Base-by-base conservation (phyloP, 257 asterid genomes). In the Scutellaria barbata region DNA sequence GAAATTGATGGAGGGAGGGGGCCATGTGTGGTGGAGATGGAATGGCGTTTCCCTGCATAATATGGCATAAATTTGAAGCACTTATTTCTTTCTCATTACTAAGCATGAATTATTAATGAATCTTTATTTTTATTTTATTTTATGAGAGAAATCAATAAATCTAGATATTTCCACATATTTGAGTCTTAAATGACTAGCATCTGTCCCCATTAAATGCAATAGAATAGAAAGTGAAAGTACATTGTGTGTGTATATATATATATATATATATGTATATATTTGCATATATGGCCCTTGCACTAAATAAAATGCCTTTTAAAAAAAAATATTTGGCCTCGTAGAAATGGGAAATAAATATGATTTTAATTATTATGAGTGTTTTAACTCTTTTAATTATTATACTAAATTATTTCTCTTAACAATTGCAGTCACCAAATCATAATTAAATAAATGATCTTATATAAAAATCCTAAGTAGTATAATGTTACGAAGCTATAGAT, bases 21-120 rank as follows among this genome's bases (percentile, higher is more conserved):
- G 59, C 12, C 68, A 63, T 9, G 6, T 59, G 78, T 76, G 79
- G 79, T 72, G 75, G 45, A 72, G 41, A 72, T 39, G 60, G 13
- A 67, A 14, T 72, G 65, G 69, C 9, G 40, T 17, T 80, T 80
- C 61, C 84, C 73, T 67, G 60, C 73, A 9, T 17, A 72, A 18
- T 11, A 59, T 62, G 84, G 84, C 83, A 79, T 52, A 18, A 50
- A 35, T 76, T 60, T 75, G 14, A 10, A 66, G 47, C 84, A 71
- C 78, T 66, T 78, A 17, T 73, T 65, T 52, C 46, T 25, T 43
- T 66, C 20, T 42, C 3, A 46, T 30, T 6, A 17, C 8, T 53
- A 4, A 14, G 22, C 40, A 47, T 20, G 40, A 7, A 12, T 13
- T 40, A 45, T 35, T 35, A 12, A 16, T 59, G 56, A 42, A 53